phyloP scores from a whole-genome alignment of 257 asterid genomes.

The Rhazya stricta region DNA sequence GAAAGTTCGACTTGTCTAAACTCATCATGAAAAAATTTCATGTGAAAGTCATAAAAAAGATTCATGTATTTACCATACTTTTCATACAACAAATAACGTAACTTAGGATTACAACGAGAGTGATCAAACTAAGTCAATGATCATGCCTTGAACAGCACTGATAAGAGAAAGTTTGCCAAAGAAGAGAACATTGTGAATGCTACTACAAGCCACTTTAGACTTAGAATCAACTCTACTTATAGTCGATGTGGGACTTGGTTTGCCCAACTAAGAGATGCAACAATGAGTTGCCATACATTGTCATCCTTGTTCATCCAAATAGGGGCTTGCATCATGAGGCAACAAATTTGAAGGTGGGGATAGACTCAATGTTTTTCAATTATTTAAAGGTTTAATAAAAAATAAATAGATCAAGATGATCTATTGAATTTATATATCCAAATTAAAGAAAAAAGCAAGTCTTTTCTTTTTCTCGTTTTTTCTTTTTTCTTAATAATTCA shows the following conservation, averaged over 20 bases:
- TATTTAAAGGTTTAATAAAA: too few relatives aligned
- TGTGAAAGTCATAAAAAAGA: slow-evolving; percentile 47
- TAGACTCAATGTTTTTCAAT: background rate
- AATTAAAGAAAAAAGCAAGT: background rate
- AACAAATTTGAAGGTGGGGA: slow-evolving; percentile 18
- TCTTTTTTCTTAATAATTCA: too few relatives aligned
- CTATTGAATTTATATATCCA: background rate
- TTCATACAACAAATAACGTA: slow-evolving; percentile 48
- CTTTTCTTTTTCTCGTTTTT: too few relatives aligned
- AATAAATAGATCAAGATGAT: too few relatives aligned
- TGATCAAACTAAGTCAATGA: slow-evolving; percentile 61
- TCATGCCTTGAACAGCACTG: slow-evolving; percentile 72
- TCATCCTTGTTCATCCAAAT: slow-evolving; percentile 64
- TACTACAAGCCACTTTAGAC: too few relatives aligned
- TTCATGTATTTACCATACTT: slow-evolving; percentile 31
- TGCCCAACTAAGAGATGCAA: too few relatives aligned
- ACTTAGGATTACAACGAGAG: slow-evolving; percentile 56
- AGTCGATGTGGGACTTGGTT: too few relatives aligned
- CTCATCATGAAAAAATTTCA: slow-evolving; percentile 25
- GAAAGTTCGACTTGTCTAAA: slow-evolving; percentile 57
- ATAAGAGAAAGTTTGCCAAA: slow-evolving; percentile 56
- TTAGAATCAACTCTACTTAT: too few relatives aligned
- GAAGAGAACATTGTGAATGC: slow-evolving; percentile 38
- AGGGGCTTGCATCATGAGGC: slow-evolving; percentile 32
- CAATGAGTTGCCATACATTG: slow-evolving; percentile 69